Conservation (phyloP, 371 early-diverging fungal species). For the Blakeslea trispora region DNA sequence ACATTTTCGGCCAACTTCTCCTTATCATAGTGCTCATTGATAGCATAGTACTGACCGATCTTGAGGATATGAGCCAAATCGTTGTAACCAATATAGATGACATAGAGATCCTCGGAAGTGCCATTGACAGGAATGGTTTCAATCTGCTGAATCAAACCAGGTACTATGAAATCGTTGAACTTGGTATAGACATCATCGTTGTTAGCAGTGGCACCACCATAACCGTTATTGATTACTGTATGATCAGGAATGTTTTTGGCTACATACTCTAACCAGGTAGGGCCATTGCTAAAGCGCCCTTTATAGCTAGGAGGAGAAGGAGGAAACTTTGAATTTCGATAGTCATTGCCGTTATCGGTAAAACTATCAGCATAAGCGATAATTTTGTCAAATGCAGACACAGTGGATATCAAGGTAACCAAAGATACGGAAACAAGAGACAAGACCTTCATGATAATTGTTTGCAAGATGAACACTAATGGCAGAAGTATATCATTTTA, state of each 20-base stretch:
- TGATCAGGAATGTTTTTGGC: conserved; percentile 26
- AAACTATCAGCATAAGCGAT: conserved; percentile 31
- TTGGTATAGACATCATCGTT: conserved; percentile 25
- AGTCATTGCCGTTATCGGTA: conserved; percentile 30
- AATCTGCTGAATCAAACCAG: conserved; percentile 26
- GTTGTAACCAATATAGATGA: conserved; percentile 32
- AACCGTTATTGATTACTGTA: conserved; percentile 45
- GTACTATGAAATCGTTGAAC: conserved; percentile 21
- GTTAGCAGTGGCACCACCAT: conserved; percentile 59
- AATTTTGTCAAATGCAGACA: conserved; percentile 24
- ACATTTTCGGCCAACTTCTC: conserved; percentile 20
- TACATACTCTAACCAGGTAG: conserved; percentile 57
- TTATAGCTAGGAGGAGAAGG: conserved; percentile 40
- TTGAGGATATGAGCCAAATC: conserved; percentile 29
- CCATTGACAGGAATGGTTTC: conserved; percentile 12
- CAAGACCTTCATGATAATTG: too few relatives aligned
- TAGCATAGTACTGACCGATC: conserved; percentile 19
- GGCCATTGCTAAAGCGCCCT: conserved; percentile 58
- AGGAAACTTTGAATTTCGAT: conserved; percentile 22
- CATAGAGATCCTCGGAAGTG: conserved; percentile 17
- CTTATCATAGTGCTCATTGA: conserved; percentile 14
- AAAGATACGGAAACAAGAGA: conserved; percentile 2
- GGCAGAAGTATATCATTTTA: too few relatives aligned
- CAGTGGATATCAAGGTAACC: conserved; percentile 4
- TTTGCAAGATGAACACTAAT: too few relatives aligned